Base-by-base conservation (phyloP, 2,329 filamentous ascomycete genomes). In the Trichophaea hybrida region DNA sequence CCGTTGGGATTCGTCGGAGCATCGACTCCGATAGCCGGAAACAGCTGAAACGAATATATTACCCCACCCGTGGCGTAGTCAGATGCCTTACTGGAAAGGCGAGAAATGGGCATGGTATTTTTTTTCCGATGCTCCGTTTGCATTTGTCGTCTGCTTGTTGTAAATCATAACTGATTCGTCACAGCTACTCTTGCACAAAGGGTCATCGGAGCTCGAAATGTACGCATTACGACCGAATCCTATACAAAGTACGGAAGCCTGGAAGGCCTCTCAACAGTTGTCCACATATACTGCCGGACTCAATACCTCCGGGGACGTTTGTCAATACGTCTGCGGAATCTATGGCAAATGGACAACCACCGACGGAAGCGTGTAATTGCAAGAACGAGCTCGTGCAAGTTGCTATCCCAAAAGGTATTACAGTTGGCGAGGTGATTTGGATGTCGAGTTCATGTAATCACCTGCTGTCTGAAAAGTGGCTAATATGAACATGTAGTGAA, bases 171-270 rank as follows among this genome's bases (percentile, higher is more conserved):
- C 38, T 55, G 35, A 55, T 35, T 32, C 34, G 10, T 13, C 37
- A 34, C 24, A 57, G 55, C 33, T 57, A 32, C 43, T 49, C 55
- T n/a, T 57, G 55, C 38, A 57, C 44, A 7, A 57, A 57, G 32
- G 55, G 55, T 32, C 55, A 57, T 37, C 17, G 55, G 15, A 57
- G 55, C 55, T 49, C 55, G 13, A 57, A 57, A 57, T 57, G 55
- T 50, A 48, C 32, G 12, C 55, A 57, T 31, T 17, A 13, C 31
- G 55, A 57, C 44, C 49, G 55, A 50, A 57, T 57, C 7, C 44
- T 57, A 7, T 57, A 57, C 44, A 57, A 57, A 34, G 55, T 57
- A 12, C 55, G 55, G 34, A 48, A 49, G 34, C 55, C 55, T 10
- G 55, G 55, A 33, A 13, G 55, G 15, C 55, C 55, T 12, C 44